Evolutionary conservation across 2,329 filamentous ascomycete genomes (phyloP).

Genomic region (Aspergillus vadensis): DNA sequence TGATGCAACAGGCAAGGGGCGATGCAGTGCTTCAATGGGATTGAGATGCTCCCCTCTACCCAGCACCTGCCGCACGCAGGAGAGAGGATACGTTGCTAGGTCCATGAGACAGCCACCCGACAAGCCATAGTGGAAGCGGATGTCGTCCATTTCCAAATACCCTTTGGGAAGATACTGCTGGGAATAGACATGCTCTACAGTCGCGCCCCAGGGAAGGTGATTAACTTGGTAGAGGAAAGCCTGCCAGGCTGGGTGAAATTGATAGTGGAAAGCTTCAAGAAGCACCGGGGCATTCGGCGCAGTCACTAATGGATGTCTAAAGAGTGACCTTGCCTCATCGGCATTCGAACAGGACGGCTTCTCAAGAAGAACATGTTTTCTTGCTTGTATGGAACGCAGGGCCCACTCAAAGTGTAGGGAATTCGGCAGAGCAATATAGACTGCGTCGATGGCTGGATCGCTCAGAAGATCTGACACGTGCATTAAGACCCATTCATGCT

Average conservation of each 20-base stretch:
- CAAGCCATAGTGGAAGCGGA: conserved; percentile 48
- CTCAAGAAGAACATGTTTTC: conserved; percentile 60
- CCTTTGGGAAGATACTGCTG: conserved; percentile 39
- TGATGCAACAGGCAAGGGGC: conserved; percentile 28
- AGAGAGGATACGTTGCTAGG: conserved; percentile 46
- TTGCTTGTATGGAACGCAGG: conserved; percentile 49
- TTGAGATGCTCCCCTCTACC: conserved; percentile 39
- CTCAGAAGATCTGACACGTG: conserved; percentile 27
- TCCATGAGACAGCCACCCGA: conserved; percentile 45
- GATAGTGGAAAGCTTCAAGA: conserved; percentile 57
- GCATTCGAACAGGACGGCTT: conserved; percentile 55
- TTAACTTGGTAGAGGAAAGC: conserved; percentile 33
- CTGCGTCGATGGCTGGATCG: conserved; percentile 30
- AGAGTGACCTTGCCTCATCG: conserved; percentile 49
- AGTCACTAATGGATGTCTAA: conserved; percentile 37
- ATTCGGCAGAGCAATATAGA: conserved; percentile 55
- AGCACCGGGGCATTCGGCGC: conserved; percentile 46
- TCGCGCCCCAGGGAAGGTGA: conserved; percentile 21
- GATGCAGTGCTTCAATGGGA: conserved; percentile 39
- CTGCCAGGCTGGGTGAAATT: conserved; percentile 54
- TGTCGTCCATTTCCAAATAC: conserved; percentile 42
- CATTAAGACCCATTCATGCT: background rate
- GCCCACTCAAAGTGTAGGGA: conserved; percentile 50
- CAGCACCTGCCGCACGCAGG: conserved; percentile 44
- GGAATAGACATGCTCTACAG: conserved; percentile 43